A percentile compares a stretch with the other conserved stretches of the same genome.
These are phyloP conservation scores for Cytospora piceae DNA, from an alignment of 2,329 filamentous ascomycete genomes.

Conservation along the genomic window DNA sequence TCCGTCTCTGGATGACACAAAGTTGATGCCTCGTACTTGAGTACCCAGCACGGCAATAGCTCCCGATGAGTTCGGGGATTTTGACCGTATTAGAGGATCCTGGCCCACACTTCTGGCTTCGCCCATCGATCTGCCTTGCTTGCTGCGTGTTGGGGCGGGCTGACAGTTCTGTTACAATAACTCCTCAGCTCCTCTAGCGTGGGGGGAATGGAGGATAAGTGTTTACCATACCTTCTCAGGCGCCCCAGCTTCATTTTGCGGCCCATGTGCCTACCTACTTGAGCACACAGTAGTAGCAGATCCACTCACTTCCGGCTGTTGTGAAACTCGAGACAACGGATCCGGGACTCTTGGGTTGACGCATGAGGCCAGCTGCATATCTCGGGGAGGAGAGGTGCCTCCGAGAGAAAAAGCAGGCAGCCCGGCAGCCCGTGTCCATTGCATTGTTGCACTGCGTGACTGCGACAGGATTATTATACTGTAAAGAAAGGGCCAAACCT, in stretches of 20 bases:
- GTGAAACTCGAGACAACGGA: too few species aligned
- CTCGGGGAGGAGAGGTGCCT: too few species aligned
- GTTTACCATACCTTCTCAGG: background rate
- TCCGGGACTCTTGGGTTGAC: too few species aligned
- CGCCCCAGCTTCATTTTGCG: background rate
- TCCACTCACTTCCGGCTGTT: background rate
- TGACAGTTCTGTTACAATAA: background rate
- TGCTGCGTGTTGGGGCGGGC: background rate
- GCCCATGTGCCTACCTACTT: background rate
- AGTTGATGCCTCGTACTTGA: background rate
- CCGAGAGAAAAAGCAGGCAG: too few species aligned
- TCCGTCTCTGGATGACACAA: background rate
- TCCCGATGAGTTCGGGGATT: background rate
- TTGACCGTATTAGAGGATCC: background rate
- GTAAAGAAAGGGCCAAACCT: background rate
- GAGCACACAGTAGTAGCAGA: background rate
- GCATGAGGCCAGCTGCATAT: too few species aligned
- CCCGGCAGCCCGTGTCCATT: background rate
- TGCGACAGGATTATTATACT: too few species aligned
- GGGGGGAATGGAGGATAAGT: background rate
- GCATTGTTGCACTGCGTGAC: background rate
- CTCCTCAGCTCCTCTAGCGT: background rate
- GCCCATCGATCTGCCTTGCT: background rate
- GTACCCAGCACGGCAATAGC: background rate
- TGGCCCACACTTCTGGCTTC: background rate